These are phyloP conservation scores for Carex parvula DNA, from an alignment of 176 grass and related monocot genomes.

Conservation along the genomic window DNA sequence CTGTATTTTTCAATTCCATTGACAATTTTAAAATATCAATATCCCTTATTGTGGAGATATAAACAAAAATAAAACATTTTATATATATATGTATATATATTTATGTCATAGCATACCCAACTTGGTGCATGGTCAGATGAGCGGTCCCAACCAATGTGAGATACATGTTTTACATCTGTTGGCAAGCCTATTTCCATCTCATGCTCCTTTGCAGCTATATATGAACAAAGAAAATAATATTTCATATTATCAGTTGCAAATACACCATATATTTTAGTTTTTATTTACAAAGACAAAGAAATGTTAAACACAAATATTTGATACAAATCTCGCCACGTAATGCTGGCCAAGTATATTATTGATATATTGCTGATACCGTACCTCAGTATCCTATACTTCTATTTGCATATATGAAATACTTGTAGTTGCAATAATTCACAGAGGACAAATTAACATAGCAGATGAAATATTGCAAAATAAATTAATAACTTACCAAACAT, in stretches of 20 bases:
- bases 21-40: neutral
- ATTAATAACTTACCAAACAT: constrained; percentile 23
- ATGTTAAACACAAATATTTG: neutral
- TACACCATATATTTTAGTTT: constrained; percentile 1
- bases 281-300: neutral
- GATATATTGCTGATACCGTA: neutral
- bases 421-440: neutral
- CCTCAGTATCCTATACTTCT: neutral
- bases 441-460: neutral
- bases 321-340: too few relatives aligned
- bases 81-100: neutral
- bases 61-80: neutral
- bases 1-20: constrained; percentile 2
- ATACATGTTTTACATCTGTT: constrained; percentile 27
- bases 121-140: constrained; percentile 20
- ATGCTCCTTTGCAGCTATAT: constrained; percentile 25
- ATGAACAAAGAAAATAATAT: neutral
- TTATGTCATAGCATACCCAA: constrained; percentile 17
- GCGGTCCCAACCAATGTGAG: constrained; percentile 25
- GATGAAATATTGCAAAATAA: neutral
- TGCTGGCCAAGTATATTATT: neutral
- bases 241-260: neutral
- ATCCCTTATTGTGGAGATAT: neutral
- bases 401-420: neutral
- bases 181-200: constrained; percentile 26